A percentile compares a stretch with the other conserved stretches of the same genome.
phyloP scores from a whole-genome alignment of 257 asterid species.

The Plantago ovata region DNA sequence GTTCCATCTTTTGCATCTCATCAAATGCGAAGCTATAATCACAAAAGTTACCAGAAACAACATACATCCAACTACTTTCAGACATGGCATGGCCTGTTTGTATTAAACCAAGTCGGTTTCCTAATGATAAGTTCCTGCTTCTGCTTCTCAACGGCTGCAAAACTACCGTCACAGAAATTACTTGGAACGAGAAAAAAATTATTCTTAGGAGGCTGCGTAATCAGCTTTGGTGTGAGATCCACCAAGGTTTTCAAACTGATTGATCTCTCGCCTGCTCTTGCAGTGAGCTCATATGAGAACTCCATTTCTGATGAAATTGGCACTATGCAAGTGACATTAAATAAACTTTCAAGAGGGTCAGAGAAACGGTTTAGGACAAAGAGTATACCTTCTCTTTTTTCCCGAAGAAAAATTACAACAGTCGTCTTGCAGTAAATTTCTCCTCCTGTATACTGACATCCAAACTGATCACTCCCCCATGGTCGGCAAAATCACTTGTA shows the following conservation, averaged over 20 bases:
- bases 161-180: too few relatives aligned
- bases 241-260: constrained; percentile 35
- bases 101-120: too few relatives aligned
- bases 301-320: constrained; percentile 26
- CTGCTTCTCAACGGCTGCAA: too few relatives aligned
- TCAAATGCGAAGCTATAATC: too few relatives aligned
- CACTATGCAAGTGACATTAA: constrained; percentile 44
- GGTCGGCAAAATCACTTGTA: constrained; percentile 30
- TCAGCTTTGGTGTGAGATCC: constrained; percentile 33
- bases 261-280: constrained; percentile 36
- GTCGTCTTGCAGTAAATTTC: background rate
- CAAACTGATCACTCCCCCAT: constrained; percentile 23
- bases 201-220: too few relatives aligned
- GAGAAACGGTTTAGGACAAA: constrained; percentile 42
- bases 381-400: constrained; percentile 15
- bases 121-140: too few relatives aligned
- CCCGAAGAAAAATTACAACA: too few relatives aligned
- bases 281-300: constrained; percentile 35
- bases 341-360: constrained; percentile 35
- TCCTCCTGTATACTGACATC: constrained; percentile 35
- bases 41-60: too few relatives aligned
- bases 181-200: too few relatives aligned
- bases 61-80: too few relatives aligned
- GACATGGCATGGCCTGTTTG: too few relatives aligned
- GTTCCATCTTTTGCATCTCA: too few relatives aligned